Conservation (phyloP, 495 filamentous ascomycete species). For the Monascus purpureus region DNA sequence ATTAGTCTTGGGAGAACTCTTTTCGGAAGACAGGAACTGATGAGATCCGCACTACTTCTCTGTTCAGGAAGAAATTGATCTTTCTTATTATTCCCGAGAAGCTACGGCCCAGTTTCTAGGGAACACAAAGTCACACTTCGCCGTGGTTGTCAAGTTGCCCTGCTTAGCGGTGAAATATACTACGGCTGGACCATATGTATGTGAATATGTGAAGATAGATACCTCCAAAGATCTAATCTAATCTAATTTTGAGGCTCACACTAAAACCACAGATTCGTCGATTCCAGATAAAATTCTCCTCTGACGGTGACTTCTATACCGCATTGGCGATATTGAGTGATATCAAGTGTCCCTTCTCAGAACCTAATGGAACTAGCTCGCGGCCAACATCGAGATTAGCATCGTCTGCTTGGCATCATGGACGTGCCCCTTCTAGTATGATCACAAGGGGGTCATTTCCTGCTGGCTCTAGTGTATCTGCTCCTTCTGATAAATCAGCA, state of each 20-base stretch:
- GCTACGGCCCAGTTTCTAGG: constrained; percentile 2
- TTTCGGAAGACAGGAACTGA: too few relatives aligned
- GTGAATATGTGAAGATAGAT: too few relatives aligned
- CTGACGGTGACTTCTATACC: constrained; percentile 23
- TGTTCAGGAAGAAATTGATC: constrained; percentile 22
- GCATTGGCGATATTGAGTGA: constrained; percentile 23
- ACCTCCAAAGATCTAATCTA: too few relatives aligned
- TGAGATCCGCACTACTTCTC: too few relatives aligned
- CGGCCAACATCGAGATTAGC: constrained; percentile 9
- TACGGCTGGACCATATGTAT: constrained; percentile 7
- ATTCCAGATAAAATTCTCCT: constrained; percentile 30
- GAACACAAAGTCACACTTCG: constrained; percentile 14
- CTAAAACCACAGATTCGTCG: constrained; percentile 16
- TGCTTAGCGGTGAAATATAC: constrained; percentile 32
- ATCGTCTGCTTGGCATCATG: constrained; percentile 19
- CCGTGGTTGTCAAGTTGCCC: constrained; percentile 28
- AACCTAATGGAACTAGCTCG: constrained; percentile 12
- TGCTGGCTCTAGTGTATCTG: neutral
- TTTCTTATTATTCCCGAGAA: constrained; percentile 14
- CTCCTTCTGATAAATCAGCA: too few relatives aligned
- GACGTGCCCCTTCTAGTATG: constrained; percentile 2
- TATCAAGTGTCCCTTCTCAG: constrained; percentile 26
- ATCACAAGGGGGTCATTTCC: constrained; percentile 1
- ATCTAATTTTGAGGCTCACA: too few relatives aligned
- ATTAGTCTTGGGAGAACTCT: neutral